Evolutionary conservation across 2,329 filamentous ascomycete genomes (phyloP).

Genomic region (Aciculosporium take): DNA sequence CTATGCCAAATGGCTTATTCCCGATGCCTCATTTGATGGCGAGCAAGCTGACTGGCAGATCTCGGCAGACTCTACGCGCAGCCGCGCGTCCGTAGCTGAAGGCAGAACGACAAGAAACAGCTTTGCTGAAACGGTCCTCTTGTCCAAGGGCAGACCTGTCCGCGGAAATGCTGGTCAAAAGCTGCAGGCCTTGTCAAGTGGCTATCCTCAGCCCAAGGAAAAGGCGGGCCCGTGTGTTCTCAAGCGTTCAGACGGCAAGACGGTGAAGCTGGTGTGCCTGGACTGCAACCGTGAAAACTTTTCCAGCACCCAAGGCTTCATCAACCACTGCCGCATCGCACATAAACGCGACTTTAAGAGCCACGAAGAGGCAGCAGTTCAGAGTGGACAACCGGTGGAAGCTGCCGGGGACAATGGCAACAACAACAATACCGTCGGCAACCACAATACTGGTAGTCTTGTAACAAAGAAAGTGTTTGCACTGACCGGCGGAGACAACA

Average conservation of each 20-base stretch:
- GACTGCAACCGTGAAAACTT: conserved; percentile 86
- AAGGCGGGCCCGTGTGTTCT: conserved; percentile 72
- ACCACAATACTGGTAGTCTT: not conserved
- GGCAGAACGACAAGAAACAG: conserved; percentile 70
- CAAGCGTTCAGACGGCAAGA: conserved; percentile 71
- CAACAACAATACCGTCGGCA: not conserved
- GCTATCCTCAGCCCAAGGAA: conserved; percentile 61
- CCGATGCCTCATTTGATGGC: conserved; percentile 75
- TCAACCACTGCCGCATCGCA: conserved; percentile 95
- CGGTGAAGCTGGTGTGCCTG: conserved; percentile 80
- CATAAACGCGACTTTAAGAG: conserved; percentile 90
- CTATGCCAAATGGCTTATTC: conserved; percentile 90
- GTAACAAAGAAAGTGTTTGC: conserved; percentile 1
- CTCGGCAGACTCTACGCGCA: conserved; percentile 25
- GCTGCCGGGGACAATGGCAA: conserved; percentile 9
- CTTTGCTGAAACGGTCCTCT: conserved; percentile 28
- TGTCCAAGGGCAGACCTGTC: conserved; percentile 34
- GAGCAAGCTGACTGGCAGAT: conserved; percentile 33
- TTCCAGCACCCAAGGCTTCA: conserved; percentile 94
- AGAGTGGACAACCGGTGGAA: conserved; percentile 73
- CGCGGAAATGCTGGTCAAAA: conserved; percentile 43
- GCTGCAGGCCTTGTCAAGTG: conserved; percentile 54
- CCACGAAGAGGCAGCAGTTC: conserved; percentile 82
- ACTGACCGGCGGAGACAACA: conserved; percentile 12
- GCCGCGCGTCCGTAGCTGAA: conserved; percentile 38